A percentile compares a stretch with the other conserved stretches of the same genome.
These are phyloP conservation scores for Hypomontagnella submonticulosa DNA, from an alignment of 495 filamentous ascomycete species.

Conservation along the genomic window DNA sequence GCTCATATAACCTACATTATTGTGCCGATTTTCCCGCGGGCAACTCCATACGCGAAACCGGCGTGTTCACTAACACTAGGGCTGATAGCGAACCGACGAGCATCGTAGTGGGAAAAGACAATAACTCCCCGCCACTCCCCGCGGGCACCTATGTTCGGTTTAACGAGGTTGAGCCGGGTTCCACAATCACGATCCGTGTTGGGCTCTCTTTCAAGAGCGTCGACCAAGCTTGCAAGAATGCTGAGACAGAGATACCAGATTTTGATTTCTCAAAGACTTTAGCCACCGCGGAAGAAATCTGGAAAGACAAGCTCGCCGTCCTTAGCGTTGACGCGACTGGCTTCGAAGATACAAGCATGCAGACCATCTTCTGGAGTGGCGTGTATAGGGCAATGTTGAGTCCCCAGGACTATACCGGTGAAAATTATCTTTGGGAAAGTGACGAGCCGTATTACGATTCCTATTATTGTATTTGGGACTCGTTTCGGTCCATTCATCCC, in stretches of 20 bases:
- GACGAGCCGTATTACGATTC: conserved; percentile 78
- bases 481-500: conserved; percentile 72
- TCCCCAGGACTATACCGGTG: conserved; percentile 78
- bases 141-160: conserved; percentile 70
- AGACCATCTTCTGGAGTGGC: conserved; percentile 72
- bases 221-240: conserved; percentile 69
- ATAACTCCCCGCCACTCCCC: conserved; percentile 66
- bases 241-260: conserved; percentile 68
- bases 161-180: conserved; percentile 53
- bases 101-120: conserved; percentile 62
- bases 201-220: conserved; percentile 72
- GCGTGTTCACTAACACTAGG: conserved; percentile 67
- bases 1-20: conserved; percentile 66
- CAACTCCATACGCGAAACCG: conserved; percentile 66
- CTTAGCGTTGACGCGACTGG: conserved; percentile 59
- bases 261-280: conserved; percentile 67
- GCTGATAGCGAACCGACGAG: conserved; percentile 61
- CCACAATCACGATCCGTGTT: conserved; percentile 64
- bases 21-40: conserved; percentile 72
- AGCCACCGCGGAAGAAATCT: conserved; percentile 60
- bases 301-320: conserved; percentile 68
- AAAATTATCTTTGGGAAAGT: conserved; percentile 77
- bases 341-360: conserved; percentile 59
- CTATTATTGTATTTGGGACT: conserved; percentile 78
- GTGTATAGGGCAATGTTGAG: conserved; percentile 72